These are phyloP conservation scores for Lenwebbia sp. DNA, from an alignment of 345 rosid species.

Conservation along the genomic window DNA sequence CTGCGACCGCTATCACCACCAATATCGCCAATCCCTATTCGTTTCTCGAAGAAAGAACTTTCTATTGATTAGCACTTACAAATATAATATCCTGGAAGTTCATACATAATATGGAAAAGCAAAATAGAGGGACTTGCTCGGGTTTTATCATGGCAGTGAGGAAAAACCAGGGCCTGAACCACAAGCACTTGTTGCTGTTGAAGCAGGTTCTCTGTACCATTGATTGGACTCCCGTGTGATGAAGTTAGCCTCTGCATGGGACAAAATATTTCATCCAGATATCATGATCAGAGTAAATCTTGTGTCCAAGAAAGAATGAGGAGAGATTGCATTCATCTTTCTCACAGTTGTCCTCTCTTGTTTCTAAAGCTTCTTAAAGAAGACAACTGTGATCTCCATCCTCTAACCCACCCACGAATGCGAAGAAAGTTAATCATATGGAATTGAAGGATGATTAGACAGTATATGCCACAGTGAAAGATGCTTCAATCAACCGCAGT, in stretches of 20 bases:
- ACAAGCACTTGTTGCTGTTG: conserved; percentile 21
- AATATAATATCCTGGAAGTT: not conserved
- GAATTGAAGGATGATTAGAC: too few species aligned
- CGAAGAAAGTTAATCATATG: too few species aligned
- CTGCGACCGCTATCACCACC: not conserved
- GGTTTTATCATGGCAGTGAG: not conserved
- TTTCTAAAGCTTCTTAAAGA: not conserved
- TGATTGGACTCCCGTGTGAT: conserved; percentile 60
- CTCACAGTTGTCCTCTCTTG: not conserved
- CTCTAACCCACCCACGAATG: too few species aligned
- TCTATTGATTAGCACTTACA: not conserved
- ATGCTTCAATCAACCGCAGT: not conserved
- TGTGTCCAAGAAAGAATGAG: not conserved
- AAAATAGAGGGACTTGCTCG: not conserved
- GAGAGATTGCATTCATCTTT: not conserved
- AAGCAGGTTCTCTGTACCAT: conserved; percentile 76
- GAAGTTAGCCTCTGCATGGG: conserved; percentile 72
- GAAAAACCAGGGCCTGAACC: not conserved
- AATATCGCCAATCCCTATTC: not conserved
- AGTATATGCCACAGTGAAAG: not conserved
- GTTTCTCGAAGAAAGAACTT: not conserved
- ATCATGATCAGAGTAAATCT: not conserved
- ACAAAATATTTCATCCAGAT: not conserved
- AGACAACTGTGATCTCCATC: too few species aligned
- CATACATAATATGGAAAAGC: not conserved